These are phyloP conservation scores for Dothistroma septosporum DNA, from an alignment of 2,329 filamentous ascomycete species.

Conservation along the genomic window DNA sequence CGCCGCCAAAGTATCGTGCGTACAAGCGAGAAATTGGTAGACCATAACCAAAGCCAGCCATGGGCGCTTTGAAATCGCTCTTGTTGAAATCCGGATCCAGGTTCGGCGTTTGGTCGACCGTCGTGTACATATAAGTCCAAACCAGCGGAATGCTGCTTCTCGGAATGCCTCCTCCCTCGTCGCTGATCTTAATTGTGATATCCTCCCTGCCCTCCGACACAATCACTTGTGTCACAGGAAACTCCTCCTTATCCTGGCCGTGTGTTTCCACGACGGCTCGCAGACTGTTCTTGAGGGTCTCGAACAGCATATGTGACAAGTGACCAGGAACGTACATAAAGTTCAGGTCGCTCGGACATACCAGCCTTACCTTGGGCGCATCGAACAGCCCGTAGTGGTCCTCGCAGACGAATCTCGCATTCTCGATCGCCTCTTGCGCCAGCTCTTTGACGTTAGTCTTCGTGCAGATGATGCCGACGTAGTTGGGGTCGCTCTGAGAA, in stretches of 20 bases:
- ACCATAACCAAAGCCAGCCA: constrained; percentile 99
- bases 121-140: constrained; percentile 99
- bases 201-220: constrained; percentile 97
- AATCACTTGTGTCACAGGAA: constrained; percentile 94
- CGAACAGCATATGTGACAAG: constrained; percentile 98
- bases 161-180: constrained; percentile 94
- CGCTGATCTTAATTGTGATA: constrained; percentile 96
- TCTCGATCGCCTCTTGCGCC: constrained; percentile 95
- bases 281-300: constrained; percentile 96
- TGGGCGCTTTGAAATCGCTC: constrained; percentile 97
- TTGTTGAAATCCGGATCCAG: constrained; percentile 98
- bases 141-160: constrained; percentile 89
- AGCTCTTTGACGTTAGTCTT: constrained; percentile 95
- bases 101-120: constrained; percentile 90
- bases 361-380: constrained; percentile 90
- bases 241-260: constrained; percentile 90
- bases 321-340: constrained; percentile 99
- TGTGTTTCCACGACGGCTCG: constrained; percentile 94
- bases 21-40: constrained; percentile 91
- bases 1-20: constrained; percentile 93
- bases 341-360: constrained; percentile 79
- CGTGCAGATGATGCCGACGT: constrained; percentile 98
- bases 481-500: constrained; percentile 81
- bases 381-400: constrained; percentile 98
- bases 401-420: constrained; percentile 97